These are phyloP conservation scores for Pulveroboletus frians DNA, from an alignment of 768 basidiomycete species.

Conservation along the genomic window DNA sequence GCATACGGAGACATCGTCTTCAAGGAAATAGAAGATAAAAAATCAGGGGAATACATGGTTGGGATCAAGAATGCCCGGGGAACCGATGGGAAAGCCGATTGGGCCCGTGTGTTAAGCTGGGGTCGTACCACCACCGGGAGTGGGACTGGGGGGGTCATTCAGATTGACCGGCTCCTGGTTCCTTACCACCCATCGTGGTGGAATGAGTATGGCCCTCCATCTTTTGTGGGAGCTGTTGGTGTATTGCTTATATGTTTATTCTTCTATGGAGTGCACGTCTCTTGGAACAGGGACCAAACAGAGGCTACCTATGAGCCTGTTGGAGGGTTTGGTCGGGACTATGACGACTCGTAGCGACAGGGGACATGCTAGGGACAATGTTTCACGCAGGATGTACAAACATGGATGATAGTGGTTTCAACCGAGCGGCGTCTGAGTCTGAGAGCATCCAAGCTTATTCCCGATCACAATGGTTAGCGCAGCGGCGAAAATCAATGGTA, in stretches of 20 bases:
- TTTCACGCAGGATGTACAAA: conserved; percentile 12
- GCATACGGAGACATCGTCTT: conserved; percentile 84
- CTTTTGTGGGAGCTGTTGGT: conserved; percentile 56
- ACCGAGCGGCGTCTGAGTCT: conserved; percentile 14
- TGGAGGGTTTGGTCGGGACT: conserved; percentile 68
- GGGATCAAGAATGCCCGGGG: conserved; percentile 72
- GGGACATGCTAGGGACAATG: conserved; percentile 14
- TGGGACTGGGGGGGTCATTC: conserved; percentile 82
- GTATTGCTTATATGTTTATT: conserved; percentile 58
- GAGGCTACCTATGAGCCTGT: conserved; percentile 89
- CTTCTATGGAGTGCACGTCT: conserved; percentile 62
- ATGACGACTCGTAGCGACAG: conserved; percentile 30
- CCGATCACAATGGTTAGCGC: conserved; percentile 24
- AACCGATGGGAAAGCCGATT: conserved; percentile 56
- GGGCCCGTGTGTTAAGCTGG: conserved; percentile 63
- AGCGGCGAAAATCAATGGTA: not conserved
- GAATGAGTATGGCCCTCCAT: conserved; percentile 66
- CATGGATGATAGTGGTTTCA: conserved; percentile 2
- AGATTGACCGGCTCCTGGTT: conserved; percentile 75
- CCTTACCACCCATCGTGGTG: conserved; percentile 90
- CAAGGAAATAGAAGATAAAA: conserved; percentile 43
- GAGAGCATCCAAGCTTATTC: conserved; percentile 12
- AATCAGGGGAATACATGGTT: conserved; percentile 47
- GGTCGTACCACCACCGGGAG: conserved; percentile 70
- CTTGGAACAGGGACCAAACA: conserved; percentile 72